A percentile compares a stretch with the other conserved stretches of the same genome.
phyloP scores from a whole-genome alignment of 345 rosid genomes.

The Rhizophora mangle region DNA sequence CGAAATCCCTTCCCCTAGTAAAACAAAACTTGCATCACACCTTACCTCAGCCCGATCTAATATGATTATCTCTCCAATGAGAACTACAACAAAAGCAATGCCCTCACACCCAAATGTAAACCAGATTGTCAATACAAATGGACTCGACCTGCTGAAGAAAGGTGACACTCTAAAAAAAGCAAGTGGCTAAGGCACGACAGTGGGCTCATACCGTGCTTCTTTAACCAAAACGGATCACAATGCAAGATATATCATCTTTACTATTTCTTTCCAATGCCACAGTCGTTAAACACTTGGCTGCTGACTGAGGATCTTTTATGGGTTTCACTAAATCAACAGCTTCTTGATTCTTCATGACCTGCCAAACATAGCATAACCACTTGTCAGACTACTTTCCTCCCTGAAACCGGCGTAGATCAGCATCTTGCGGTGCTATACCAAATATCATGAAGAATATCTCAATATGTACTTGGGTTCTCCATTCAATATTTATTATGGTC shows the following conservation, averaged over 20 bases:
- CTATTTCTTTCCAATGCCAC: slow-evolving; percentile 62
- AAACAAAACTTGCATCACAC: slow-evolving; percentile 25
- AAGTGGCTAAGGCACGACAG: background rate
- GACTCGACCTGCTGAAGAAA: slow-evolving; percentile 18
- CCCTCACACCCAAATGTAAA: slow-evolving; percentile 9
- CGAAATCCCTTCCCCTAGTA: slow-evolving; percentile 6
- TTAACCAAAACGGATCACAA: slow-evolving; percentile 56
- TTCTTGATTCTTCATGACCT: slow-evolving; percentile 50
- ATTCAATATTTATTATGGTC: background rate
- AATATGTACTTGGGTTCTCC: background rate
- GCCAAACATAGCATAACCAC: slow-evolving; percentile 4
- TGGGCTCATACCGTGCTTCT: background rate
- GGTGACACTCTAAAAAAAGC: background rate
- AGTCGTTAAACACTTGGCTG: slow-evolving; percentile 49
- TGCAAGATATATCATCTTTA: slow-evolving; percentile 54
- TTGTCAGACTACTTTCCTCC: background rate
- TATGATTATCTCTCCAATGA: slow-evolving; percentile 9
- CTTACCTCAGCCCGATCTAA: slow-evolving; percentile 11
- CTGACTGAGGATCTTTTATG: slow-evolving; percentile 47
- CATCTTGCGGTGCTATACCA: background rate
- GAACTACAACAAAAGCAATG: slow-evolving; percentile 15
- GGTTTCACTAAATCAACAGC: slow-evolving; percentile 46
- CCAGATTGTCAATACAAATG: slow-evolving; percentile 15
- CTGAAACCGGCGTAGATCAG: too few species aligned
- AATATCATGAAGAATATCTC: background rate